Percentiles rank a stretch among this genome's conserved stretches.
Conservation (phyloP, 2,329 filamentous ascomycete species). For the Fusarium temperatum region DNA sequence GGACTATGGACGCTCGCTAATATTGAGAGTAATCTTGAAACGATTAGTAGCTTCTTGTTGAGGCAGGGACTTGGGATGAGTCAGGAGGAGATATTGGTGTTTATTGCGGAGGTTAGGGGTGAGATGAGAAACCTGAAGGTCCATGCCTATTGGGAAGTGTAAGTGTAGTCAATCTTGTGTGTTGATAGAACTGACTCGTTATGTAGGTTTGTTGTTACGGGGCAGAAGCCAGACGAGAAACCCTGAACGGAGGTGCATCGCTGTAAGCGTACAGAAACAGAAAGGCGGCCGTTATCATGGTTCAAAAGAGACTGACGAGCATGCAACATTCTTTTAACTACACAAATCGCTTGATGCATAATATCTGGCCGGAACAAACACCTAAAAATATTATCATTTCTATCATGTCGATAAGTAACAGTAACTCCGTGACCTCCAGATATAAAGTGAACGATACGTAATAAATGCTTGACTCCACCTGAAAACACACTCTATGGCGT, state of each 20-base stretch:
- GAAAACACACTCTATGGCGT: too few species aligned
- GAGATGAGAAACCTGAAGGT: slow-evolving; percentile 16
- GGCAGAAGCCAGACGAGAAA: slow-evolving; percentile 6
- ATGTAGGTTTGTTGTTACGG: neutral
- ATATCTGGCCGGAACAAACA: neutral
- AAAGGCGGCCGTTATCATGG: rapidly evolving
- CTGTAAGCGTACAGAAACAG: rapidly evolving
- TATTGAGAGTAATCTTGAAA: slow-evolving; percentile 8
- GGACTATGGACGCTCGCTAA: slow-evolving; percentile 20
- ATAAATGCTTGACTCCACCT: too few species aligned
- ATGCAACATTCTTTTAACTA: too few species aligned
- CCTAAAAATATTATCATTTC: too few species aligned
- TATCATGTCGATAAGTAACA: neutral
- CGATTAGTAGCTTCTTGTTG: slow-evolving; percentile 2
- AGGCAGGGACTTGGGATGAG: slow-evolving; percentile 15
- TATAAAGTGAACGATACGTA: rapidly evolving
- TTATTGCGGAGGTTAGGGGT: slow-evolving; percentile 6
- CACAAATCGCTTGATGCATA: rapidly evolving
- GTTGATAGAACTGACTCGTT: neutral
- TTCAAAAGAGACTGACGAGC: rapidly evolving
- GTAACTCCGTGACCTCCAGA: neutral
- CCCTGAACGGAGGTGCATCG: too few species aligned
- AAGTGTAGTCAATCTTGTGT: rapidly evolving
- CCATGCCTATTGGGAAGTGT: slow-evolving; percentile 24
- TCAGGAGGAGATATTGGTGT: slow-evolving; percentile 5